These are phyloP conservation scores for Torrubiella hemipterigena DNA, from an alignment of 2,329 filamentous ascomycete species.

Conservation along the genomic window DNA sequence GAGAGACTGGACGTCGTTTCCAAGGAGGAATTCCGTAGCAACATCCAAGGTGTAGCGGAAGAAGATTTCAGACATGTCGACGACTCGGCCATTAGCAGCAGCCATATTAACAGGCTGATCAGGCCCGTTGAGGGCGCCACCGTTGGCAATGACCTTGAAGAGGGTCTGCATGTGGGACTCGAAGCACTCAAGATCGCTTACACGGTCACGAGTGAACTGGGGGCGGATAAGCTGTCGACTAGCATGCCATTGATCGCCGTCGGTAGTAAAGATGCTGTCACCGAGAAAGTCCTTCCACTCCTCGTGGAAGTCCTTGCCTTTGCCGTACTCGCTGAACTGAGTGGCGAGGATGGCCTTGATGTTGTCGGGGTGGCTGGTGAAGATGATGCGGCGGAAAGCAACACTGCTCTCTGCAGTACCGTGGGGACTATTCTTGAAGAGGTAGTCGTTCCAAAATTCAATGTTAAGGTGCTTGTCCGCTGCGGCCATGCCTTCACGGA, in stretches of 20 bases:
- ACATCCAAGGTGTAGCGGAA: constrained; percentile 67
- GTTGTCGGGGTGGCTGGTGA: constrained; percentile 79
- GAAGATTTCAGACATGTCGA: constrained; percentile 56
- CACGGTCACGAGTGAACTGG: constrained; percentile 68
- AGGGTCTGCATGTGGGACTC: constrained; percentile 59
- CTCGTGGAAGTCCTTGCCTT: constrained; percentile 57
- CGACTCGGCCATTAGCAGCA: constrained; percentile 29
- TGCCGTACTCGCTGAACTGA: constrained; percentile 67
- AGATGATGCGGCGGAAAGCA: constrained; percentile 46
- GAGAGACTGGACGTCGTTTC: constrained; percentile 50
- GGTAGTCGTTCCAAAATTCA: constrained; percentile 42
- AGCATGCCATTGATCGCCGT: constrained; percentile 59
- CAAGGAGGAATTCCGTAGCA: constrained; percentile 68
- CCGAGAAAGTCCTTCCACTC: constrained; percentile 63
- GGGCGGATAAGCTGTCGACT: constrained; percentile 63
- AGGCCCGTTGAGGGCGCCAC: constrained; percentile 41
- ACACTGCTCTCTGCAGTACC: constrained; percentile 51
- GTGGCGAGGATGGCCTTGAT: constrained; percentile 84
- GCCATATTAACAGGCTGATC: too few species aligned
- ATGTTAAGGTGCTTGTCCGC: constrained; percentile 30
- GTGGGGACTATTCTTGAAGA: constrained; percentile 29
- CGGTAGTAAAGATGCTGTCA: constrained; percentile 62
- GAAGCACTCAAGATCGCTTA: constrained; percentile 64
- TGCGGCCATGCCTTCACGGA: too few species aligned
- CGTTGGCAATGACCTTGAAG: constrained; percentile 46